Evolutionary conservation across 1,139 yeast genomes (phyloP), one percentile per base, ranked within the genome.

Genomic region (Candida pseudoviswanathii): DNA sequence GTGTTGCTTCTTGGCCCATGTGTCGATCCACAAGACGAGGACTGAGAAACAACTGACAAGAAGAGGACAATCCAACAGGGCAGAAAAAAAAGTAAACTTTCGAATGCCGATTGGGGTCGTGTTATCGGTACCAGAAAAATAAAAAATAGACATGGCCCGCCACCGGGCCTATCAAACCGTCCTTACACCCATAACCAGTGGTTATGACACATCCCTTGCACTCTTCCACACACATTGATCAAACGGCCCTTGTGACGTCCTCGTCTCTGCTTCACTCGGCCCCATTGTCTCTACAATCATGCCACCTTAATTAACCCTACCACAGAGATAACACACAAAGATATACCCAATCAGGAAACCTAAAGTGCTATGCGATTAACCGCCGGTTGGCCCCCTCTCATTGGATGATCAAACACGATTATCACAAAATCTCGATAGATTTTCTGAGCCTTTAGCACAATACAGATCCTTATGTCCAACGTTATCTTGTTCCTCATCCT

Each of bases 101-200:
- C 21, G 37, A 33, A 37, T 25, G 30, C 39, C 39, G 41, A 37
- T 25, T 27, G 25, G 5, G 34, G 45, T 43, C 45, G 45, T 43
- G 45, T 33, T 27, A 43, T 43, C 45, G 38, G 34, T 21, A 5
- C 10, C 33, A 36, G 11, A 6, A 33, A 10, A 5, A 10, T 26
- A 9, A 6, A 11, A 11, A 33, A 37, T 24, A 11, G 3, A 3
- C 24, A 29, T 27, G 45, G 45, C 29, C 45, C 45, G 45, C 16
- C 16, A 6, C 5, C 45, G 45, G 45, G 45, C 45, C 45, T 43
- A 43, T 43, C 45, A 39, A 39, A 22, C 16, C 16, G 16, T 16
- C 16, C 16, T 16, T 2, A 16, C 16, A 16, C 16, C 16, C 22
- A n/a, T 26, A 5, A 22, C 27, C n/a, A 36, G 5, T 36, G 27